Evolutionary conservation across 768 basidiomycete species (phyloP).

Genomic region (Rubroboletus satanas): DNA sequence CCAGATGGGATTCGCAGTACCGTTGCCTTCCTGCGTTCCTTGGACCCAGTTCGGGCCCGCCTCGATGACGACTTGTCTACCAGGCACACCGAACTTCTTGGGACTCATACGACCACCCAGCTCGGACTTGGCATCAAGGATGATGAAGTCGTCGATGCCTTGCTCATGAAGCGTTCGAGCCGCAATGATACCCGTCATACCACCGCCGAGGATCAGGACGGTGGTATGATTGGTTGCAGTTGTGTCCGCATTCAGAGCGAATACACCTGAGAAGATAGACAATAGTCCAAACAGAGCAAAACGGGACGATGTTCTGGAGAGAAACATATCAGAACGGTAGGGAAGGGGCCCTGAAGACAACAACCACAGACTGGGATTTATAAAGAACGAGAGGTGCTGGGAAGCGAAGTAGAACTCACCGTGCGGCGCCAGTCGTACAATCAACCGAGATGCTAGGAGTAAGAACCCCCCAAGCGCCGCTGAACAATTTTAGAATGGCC

Average conservation of each 20-base stretch:
- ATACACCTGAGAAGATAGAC: neutral
- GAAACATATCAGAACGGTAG: slow-evolving; percentile 10
- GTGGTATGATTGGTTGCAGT: slow-evolving; percentile 18
- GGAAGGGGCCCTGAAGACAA: neutral
- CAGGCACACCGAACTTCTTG: slow-evolving; percentile 39
- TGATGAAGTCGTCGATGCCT: slow-evolving; percentile 52
- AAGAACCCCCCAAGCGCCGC: neutral
- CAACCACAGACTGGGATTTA: neutral
- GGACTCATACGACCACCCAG: slow-evolving; percentile 61
- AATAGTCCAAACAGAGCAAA: slow-evolving; percentile 4
- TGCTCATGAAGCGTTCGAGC: slow-evolving; percentile 54
- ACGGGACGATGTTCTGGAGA: neutral
- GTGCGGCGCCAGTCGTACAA: neutral
- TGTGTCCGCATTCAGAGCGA: slow-evolving; percentile 3
- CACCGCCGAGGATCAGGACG: slow-evolving; percentile 63
- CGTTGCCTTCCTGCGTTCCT: slow-evolving; percentile 45
- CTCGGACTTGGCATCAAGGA: slow-evolving; percentile 57
- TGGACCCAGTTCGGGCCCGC: slow-evolving; percentile 62
- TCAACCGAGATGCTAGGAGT: too few species aligned
- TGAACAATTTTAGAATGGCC: neutral
- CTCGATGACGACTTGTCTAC: slow-evolving; percentile 45
- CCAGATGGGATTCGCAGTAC: slow-evolving; percentile 58
- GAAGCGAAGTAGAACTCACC: neutral
- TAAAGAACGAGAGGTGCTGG: neutral
- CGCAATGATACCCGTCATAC: slow-evolving; percentile 62